Conservation (phyloP, 192 early-diverging fungal genomes). For the Coemansia sp. region DNA sequence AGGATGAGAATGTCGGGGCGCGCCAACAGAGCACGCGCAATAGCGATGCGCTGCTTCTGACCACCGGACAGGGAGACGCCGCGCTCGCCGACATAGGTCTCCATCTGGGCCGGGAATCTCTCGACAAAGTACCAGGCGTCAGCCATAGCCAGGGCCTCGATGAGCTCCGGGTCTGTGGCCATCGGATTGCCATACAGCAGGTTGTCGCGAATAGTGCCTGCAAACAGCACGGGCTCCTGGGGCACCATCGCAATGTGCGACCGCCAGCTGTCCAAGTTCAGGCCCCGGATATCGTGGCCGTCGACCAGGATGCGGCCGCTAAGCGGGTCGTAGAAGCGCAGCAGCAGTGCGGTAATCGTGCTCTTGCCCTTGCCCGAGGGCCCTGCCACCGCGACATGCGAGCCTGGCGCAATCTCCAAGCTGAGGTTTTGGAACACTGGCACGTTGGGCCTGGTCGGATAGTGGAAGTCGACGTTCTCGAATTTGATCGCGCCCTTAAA, state of each 20-base stretch:
- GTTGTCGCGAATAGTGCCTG: conserved; percentile 70
- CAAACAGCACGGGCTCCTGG: conserved; percentile 92
- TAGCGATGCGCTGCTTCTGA: conserved; percentile 68
- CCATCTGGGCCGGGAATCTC: conserved; percentile 76
- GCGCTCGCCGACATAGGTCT: conserved; percentile 91
- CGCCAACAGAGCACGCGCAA: conserved; percentile 81
- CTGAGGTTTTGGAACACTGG: conserved; percentile 66
- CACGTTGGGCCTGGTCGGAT: conserved; percentile 65
- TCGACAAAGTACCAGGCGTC: conserved; percentile 68
- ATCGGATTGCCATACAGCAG: conserved; percentile 64
- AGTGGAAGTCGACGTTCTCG: conserved; percentile 64
- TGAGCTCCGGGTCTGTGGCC: conserved; percentile 71
- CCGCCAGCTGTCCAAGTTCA: conserved; percentile 84
- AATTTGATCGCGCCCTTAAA: conserved; percentile 60
- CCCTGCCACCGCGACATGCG: conserved; percentile 90
- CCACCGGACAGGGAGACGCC: conserved; percentile 65
- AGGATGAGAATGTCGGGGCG: conserved; percentile 74
- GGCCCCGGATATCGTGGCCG: conserved; percentile 76
- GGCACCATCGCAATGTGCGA: conserved; percentile 83
- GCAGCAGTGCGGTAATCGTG: conserved; percentile 81
- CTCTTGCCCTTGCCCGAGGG: conserved; percentile 94
- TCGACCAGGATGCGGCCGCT: conserved; percentile 83
- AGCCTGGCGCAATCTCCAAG: conserved; percentile 86
- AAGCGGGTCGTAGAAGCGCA: conserved; percentile 93
- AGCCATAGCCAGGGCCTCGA: conserved; percentile 52